Conservation (phyloP, 2,329 filamentous ascomycete species). For the Ustulina deusta region DNA sequence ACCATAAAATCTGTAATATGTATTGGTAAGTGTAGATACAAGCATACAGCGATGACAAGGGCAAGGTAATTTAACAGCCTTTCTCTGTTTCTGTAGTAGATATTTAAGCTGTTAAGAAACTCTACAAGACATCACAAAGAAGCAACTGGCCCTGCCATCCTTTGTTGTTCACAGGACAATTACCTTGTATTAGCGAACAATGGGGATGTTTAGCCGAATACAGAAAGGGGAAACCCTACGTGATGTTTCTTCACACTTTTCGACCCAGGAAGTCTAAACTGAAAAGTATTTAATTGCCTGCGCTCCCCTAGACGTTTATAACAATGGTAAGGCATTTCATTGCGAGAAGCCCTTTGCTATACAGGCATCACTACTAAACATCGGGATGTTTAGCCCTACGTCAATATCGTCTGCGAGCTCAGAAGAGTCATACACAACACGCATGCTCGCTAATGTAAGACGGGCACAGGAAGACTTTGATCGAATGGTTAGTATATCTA, state of each 20-base stretch:
- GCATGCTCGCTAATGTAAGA: slow-evolving; percentile 2
- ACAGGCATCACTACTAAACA: background rate
- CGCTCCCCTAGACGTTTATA: background rate
- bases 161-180: too few relatives aligned
- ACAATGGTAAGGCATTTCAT: background rate
- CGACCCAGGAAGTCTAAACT: background rate
- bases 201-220: too few relatives aligned
- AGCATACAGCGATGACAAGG: too few relatives aligned
- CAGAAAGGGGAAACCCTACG: background rate
- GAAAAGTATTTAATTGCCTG: background rate
- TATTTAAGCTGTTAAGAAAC: too few relatives aligned
- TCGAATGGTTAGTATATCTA: slow-evolving; percentile 21
- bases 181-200: too few relatives aligned
- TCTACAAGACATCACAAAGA: too few relatives aligned
- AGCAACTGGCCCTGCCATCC: too few relatives aligned
- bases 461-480: slow-evolving; percentile 20
- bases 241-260: background rate
- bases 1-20: too few relatives aligned
- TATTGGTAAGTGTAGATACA: too few relatives aligned
- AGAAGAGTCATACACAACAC: slow-evolving; percentile 24
- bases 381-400: slow-evolving; percentile 8
- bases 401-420: slow-evolving; percentile 34
- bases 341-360: background rate
- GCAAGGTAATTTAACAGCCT: too few relatives aligned
- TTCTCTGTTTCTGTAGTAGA: too few relatives aligned